A percentile compares a stretch with the other conserved stretches of the same genome.
Conservation (phyloP, 129 eudicot species). For the Smallanthus sonchifolius region DNA sequence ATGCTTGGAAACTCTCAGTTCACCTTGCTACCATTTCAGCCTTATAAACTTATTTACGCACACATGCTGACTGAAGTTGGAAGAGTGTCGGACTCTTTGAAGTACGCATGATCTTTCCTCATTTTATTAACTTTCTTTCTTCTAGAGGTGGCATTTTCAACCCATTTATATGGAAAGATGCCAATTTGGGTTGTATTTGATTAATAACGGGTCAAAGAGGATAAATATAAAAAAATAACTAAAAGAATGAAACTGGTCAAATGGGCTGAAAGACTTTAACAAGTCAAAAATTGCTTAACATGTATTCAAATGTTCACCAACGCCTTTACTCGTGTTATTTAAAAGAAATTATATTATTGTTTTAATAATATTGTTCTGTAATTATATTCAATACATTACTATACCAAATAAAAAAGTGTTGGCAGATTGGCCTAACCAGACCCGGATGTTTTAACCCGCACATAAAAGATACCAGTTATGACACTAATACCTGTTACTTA, state of each 20-base stretch:
- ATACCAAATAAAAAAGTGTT: not conserved
- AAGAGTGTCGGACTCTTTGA: slow-evolving; percentile 73
- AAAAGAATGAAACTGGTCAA: not conserved
- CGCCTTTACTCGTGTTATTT: not conserved
- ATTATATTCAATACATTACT: not conserved
- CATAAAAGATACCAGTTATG: not conserved
- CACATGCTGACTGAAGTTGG: slow-evolving; percentile 98
- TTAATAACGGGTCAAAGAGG: not conserved
- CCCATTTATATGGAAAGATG: not conserved
- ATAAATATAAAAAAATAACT: not conserved
- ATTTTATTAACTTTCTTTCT: not conserved
- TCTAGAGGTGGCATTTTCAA: not conserved
- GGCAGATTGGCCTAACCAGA: not conserved
- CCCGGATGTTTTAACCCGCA: not conserved
- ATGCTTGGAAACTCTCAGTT: slow-evolving; percentile 88
- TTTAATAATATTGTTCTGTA: not conserved
- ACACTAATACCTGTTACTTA: not conserved
- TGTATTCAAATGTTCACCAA: not conserved
- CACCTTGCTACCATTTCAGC: slow-evolving; percentile 79
- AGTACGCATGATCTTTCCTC: slow-evolving; percentile 37
- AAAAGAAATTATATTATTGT: not conserved
- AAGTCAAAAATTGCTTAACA: not conserved
- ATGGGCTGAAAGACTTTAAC: not conserved
- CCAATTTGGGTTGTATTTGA: not conserved
- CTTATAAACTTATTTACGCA: slow-evolving; percentile 83